Conservation (phyloP, 208 protist genomes). For the Trypanosoma lewisi region DNA sequence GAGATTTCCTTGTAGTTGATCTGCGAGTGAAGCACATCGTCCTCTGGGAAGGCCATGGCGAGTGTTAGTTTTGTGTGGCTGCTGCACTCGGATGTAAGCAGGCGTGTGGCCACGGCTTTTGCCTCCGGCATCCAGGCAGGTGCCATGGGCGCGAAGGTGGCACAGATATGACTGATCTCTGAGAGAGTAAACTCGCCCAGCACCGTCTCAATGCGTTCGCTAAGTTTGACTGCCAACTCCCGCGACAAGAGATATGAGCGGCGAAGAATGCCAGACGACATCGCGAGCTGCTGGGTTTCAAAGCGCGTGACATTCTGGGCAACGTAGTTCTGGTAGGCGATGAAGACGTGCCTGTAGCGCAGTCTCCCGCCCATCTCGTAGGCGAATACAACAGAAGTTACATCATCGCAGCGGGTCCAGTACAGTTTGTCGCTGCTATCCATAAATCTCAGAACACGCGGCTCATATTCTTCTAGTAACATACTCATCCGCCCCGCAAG, state of each 20-base stretch:
- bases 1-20: slow-evolving; percentile 64
- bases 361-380: slow-evolving; percentile 75
- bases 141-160: slow-evolving; percentile 62
- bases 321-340: slow-evolving; percentile 57
- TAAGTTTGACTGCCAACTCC: slow-evolving; percentile 44
- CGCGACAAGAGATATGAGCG: slow-evolving; percentile 63
- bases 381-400: slow-evolving; percentile 70
- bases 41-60: slow-evolving; percentile 70
- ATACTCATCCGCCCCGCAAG: slow-evolving; percentile 56
- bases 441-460: slow-evolving; percentile 54
- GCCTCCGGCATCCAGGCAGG: slow-evolving; percentile 77
- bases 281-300: slow-evolving; percentile 74
- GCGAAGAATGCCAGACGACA: slow-evolving; percentile 77
- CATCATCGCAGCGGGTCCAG: slow-evolving; percentile 51
- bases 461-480: slow-evolving; percentile 67
- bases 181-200: slow-evolving; percentile 74
- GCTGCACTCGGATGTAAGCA: slow-evolving; percentile 27
- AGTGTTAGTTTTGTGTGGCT: slow-evolving; percentile 56
- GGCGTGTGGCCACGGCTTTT: slow-evolving; percentile 56
- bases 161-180: slow-evolving; percentile 84
- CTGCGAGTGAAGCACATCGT: slow-evolving; percentile 34
- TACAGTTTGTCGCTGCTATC: slow-evolving; percentile 41
- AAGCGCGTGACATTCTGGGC: slow-evolving; percentile 40
- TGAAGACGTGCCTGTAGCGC: slow-evolving; percentile 64
- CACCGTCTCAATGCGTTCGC: slow-evolving; percentile 62